Evolutionary conservation across 2,329 filamentous ascomycete genomes (phyloP), one percentile per base, ranked within the genome.

Genomic region (Paracoccidioides brasiliensis): DNA sequence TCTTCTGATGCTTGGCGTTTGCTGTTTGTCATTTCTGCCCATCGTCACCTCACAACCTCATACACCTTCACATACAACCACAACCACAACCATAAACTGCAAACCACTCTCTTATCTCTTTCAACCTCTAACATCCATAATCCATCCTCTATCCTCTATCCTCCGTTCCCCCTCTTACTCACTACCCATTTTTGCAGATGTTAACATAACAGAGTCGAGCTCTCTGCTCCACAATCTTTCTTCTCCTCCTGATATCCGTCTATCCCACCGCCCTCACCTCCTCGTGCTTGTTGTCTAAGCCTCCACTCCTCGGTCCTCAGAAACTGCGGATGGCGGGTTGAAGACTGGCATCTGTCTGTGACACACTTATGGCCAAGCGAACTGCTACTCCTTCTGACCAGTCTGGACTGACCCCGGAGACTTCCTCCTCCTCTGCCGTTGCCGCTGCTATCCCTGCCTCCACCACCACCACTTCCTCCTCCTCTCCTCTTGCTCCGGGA

Each of bases 291-390:
- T 52, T 35, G 37, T 56, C 59, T 38, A 46, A 56, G 56, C 61
- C 62, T 63, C 60, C 58, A 56, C 55, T 56, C 64, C 60, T 55
- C 59, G 52, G 57, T 59, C 58, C 56, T 8, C 54, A 59, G 55
- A 55, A 64, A 62, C 62, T 64, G 65, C 70, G 70, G 65, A 74
- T 74, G 72, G 72, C 72, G 67, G 69, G 66, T 70, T 72, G 64
- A 69, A 65, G 64, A 53, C 54, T 44, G 37, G 55, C 56, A 51
- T 22, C 56, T 50, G 58, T 58, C 53, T 56, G 56, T 66, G 59
- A 66, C 63, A 64, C 68, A 73, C 71, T 69, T 73, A 74, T 75
- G 72, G 72, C 71, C 69, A 73, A 70, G 64, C 71, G 69, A 71
- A 71, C 67, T 69, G 67, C 69, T 66, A 68, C 67, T 66, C 62